Evolutionary conservation across 768 basidiomycete genomes (phyloP), one percentile per base, ranked within the genome.

Genomic region (Dacryopinax spathularia): DNA sequence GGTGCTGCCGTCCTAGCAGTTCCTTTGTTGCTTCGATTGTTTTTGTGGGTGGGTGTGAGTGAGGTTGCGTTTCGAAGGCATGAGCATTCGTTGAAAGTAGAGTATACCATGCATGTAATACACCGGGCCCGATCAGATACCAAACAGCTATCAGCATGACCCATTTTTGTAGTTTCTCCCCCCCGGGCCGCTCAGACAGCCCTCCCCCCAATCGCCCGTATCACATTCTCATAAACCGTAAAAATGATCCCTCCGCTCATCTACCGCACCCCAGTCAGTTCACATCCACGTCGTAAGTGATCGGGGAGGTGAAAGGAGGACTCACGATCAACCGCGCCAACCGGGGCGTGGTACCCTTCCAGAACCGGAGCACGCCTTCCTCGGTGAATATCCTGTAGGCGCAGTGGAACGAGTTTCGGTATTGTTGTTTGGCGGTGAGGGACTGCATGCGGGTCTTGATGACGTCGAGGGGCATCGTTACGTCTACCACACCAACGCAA

Each of bases 381-480:
- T 98, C 95, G 0, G 86, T 91, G 67, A 91, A 85, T 71, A 97
- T 93, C 48, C 94, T 82, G 70, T 96, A 95, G 3, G 86, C 94
- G 69, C 95, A 98, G 69, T 98, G 93, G 77, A 97, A 89, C 1
- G 93, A 86, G 70, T 99, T 97, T 35, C 86, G 84, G 72, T 98
- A 99, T 65, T 92, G 86, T 25, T 79, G 75, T 10, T 82, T 79
- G 0, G 95, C 96, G 63, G 83, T 81, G 10, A 99, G 79, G 4
- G 91, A 86, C 74, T 99, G 96, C 96, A 98, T 99, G 27, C 95
- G 84, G 12, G 96, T 98, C 76, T 98, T 99, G 75, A 98, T 84
- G 33, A 97, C 93, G 71, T 92, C 95, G 67, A 15, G 44, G 65
- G 64, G 34, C 16, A 25, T 39, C 16, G 1, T 44, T 20, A n/a